These are phyloP conservation scores for Polyporus tsugae DNA, from an alignment of 1,284 basidiomycete species.

Conservation along the genomic window DNA sequence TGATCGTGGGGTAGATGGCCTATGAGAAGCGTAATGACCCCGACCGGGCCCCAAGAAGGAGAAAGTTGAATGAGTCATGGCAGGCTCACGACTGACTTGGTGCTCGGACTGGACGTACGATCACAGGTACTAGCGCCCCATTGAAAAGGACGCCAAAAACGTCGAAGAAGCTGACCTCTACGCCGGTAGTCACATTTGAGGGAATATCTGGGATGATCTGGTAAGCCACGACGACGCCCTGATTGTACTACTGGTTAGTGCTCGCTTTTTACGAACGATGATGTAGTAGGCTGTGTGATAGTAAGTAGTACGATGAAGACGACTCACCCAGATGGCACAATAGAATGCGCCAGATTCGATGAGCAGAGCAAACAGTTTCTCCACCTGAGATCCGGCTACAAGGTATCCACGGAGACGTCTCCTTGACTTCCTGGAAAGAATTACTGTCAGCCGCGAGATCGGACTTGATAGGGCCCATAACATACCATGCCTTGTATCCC, in stretches of 20 bases:
- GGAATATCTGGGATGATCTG: not conserved
- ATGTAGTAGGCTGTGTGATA: too few species aligned
- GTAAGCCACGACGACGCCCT: not conserved
- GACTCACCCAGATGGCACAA: constrained; percentile 3
- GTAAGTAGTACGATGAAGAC: not conserved
- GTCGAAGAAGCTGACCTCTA: too few species aligned
- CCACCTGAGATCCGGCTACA: not conserved
- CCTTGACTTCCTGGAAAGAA: not conserved
- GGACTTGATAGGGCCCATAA: too few species aligned
- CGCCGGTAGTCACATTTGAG: too few species aligned
- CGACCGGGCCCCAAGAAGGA: too few species aligned
- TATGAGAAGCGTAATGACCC: not conserved
- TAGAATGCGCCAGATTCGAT: constrained; percentile 1
- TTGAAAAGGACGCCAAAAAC: too few species aligned
- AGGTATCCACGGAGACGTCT: not conserved
- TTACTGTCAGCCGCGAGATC: not conserved
- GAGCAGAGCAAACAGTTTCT: not conserved
- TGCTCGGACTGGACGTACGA: not conserved
- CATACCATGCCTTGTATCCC: not conserved
- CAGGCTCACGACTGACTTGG: too few species aligned
- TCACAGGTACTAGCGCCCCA: not conserved
- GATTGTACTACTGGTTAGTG: too few species aligned
- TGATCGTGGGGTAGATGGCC: constrained; percentile 1
- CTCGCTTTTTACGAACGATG: not conserved
- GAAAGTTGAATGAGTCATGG: not conserved